Evolutionary conservation across 2,329 filamentous ascomycete genomes (phyloP), one percentile per base, ranked within the genome.

Genomic region (Xylaria sp.): DNA sequence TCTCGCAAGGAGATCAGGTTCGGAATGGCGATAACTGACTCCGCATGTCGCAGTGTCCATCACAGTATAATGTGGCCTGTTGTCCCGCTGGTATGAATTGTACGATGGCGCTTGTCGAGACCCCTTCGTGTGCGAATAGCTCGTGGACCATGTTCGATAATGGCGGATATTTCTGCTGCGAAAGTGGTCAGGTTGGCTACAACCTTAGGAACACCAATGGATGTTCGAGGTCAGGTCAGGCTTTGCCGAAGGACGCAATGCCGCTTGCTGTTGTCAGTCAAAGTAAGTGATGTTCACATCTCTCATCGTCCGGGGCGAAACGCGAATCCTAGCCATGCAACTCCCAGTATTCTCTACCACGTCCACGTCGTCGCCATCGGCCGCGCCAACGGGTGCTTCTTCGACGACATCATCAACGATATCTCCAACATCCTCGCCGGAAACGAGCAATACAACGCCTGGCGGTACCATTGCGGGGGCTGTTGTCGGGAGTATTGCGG

Each of bases 141-240:
- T 69, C 67, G 15, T 70, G 65, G 65, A 27, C 35, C n/a, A 70
- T 70, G 67, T 66, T 60, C 27, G 59, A 69, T 6, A 69, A 70
- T 31, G 60, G 7, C 4, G 68, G 67, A 17, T 63, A 52, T 43
- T 70, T 68, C 41, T 69, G 67, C 48, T 70, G 68, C 55, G 65
- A 65, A 11, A 27, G 23, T 2, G 57, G 55, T 5, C 55, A 65
- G 44, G 61, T 68, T 31, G 67, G 68, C 8, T 69, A 68, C 41
- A 60, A 66, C 23, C 23, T 41, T 21, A 1, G 25, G 4, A 23
- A 44, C 15, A 43, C 58, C 23, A 51, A 70, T 46, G 67, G 67
- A 2, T 68, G 65, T 54, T 60, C 54, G 17, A 25, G 2, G 11
- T 67, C 67, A 0, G 62, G 62, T 11, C 17, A 31, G 1, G 31